A percentile compares a stretch with the other conserved stretches of the same genome.
phyloP scores from a whole-genome alignment of 2,329 filamentous ascomycete genomes.

The Exophiala aquamarina region DNA sequence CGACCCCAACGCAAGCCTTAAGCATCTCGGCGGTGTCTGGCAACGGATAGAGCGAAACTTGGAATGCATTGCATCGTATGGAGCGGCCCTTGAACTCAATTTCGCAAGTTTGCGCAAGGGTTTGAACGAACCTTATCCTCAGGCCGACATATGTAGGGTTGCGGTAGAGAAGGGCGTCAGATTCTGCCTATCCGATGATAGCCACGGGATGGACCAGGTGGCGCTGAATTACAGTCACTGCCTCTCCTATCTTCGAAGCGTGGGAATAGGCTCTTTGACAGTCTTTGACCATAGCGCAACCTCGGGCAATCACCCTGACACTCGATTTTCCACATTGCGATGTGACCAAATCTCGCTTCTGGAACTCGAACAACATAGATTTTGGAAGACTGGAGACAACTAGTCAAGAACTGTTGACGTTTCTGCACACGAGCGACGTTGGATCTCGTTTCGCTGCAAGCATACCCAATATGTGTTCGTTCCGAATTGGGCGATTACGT shows the following conservation, averaged over 20 bases:
- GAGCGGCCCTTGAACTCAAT: conserved; percentile 86
- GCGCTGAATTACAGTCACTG: conserved; percentile 77
- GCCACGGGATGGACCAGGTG: conserved; percentile 83
- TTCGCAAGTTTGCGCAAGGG: conserved; percentile 85
- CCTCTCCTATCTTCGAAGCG: conserved; percentile 65
- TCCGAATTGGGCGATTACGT: too few species aligned
- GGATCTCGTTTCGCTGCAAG: too few species aligned
- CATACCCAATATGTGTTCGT: too few species aligned
- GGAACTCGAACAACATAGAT: conserved; percentile 8
- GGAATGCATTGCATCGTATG: conserved; percentile 66
- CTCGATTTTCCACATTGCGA: conserved; percentile 13
- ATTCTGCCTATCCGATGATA: conserved; percentile 93
- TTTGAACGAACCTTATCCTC: conserved; percentile 85
- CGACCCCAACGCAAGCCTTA: conserved; percentile 63
- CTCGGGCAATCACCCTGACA: not conserved
- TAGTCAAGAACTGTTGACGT: too few species aligned
- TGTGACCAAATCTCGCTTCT: conserved; percentile 9
- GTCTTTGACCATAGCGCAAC: conserved; percentile 31
- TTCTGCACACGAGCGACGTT: too few species aligned
- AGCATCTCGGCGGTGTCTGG: conserved; percentile 68
- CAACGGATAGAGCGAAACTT: conserved; percentile 72
- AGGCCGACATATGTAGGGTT: conserved; percentile 72
- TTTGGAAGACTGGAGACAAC: conserved; percentile 1
- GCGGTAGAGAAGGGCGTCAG: conserved; percentile 72
- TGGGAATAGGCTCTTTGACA: conserved; percentile 40